These are phyloP conservation scores for Nelumbo lutea DNA, from an alignment of 164 flowering plant genomes.

Conservation along the genomic window DNA sequence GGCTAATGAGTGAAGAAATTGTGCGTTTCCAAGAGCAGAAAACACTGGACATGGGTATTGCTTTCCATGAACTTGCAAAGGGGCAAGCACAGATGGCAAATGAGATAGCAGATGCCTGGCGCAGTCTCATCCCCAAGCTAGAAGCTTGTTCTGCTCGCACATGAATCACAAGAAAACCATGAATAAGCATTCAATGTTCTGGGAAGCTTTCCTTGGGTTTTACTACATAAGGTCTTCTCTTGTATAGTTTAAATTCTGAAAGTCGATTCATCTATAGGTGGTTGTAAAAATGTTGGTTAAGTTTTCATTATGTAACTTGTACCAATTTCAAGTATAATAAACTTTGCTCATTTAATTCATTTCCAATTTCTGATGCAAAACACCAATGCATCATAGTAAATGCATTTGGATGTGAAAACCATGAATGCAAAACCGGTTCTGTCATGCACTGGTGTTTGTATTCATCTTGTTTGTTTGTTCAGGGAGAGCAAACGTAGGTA, in stretches of 20 bases:
- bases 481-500: no score
- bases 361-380: no score
- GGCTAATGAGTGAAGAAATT: constrained; percentile 74
- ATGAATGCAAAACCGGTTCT: no score
- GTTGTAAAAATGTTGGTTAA: not conserved
- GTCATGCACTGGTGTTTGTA: no score
- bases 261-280: not conserved
- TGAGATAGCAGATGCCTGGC: constrained; percentile 84
- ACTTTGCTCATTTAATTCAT: not conserved
- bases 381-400: no score
- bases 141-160: constrained; percentile 53
- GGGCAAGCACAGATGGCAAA: constrained; percentile 88
- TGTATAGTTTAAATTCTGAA: not conserved
- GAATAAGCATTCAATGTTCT: not conserved
- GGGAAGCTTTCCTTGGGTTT: not conserved
- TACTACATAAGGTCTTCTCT: not conserved
- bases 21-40: constrained; percentile 86
- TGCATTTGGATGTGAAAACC: no score
- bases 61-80: constrained; percentile 87
- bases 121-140: constrained; percentile 86
- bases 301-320: not conserved
- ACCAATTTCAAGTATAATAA: not conserved
- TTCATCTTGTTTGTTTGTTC: no score
- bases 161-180: constrained; percentile 4
- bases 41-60: constrained; percentile 74